Conservation (phyloP, 1,284 basidiomycete species). For the Termitomyces sp. region DNA sequence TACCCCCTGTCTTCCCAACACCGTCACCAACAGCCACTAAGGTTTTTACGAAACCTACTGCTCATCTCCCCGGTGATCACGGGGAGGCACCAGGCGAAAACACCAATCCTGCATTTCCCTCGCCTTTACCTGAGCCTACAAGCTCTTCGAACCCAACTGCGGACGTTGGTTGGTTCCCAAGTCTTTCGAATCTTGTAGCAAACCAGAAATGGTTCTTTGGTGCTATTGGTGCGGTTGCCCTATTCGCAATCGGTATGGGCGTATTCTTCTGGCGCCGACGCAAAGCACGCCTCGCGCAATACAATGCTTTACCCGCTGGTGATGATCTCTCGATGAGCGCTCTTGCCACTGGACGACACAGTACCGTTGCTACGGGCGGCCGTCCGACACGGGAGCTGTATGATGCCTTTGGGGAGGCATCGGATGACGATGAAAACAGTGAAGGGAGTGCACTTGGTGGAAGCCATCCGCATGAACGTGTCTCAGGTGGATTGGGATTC, state of each 20-base stretch:
- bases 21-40: slow-evolving; percentile 44
- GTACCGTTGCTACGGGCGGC: slow-evolving; percentile 26
- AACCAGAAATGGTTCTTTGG: slow-evolving; percentile 85
- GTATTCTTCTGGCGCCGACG: slow-evolving; percentile 70
- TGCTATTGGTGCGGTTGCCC: slow-evolving; percentile 61
- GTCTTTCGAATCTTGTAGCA: slow-evolving; percentile 71
- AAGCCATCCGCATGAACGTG: slow-evolving; percentile 22
- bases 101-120: slow-evolving; percentile 56
- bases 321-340: slow-evolving; percentile 76
- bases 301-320: slow-evolving; percentile 60
- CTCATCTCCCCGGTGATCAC: slow-evolving; percentile 83
- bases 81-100: slow-evolving; percentile 66
- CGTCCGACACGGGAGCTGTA: slow-evolving; percentile 78
- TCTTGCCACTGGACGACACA: slow-evolving; percentile 32
- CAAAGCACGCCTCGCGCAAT: slow-evolving; percentile 46
- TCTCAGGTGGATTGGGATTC: slow-evolving; percentile 36
- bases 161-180: slow-evolving; percentile 81
- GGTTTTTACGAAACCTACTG: slow-evolving; percentile 81
- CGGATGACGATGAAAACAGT: slow-evolving; percentile 69
- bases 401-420: slow-evolving; percentile 86
- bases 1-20: slow-evolving; percentile 23
- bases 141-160: slow-evolving; percentile 30
- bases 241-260: slow-evolving; percentile 66
- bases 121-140: slow-evolving; percentile 28
- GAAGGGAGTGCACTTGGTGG: slow-evolving; percentile 54